phyloP scores from a whole-genome alignment of 306 rosid genomes.

The Citrullus amarus region DNA sequence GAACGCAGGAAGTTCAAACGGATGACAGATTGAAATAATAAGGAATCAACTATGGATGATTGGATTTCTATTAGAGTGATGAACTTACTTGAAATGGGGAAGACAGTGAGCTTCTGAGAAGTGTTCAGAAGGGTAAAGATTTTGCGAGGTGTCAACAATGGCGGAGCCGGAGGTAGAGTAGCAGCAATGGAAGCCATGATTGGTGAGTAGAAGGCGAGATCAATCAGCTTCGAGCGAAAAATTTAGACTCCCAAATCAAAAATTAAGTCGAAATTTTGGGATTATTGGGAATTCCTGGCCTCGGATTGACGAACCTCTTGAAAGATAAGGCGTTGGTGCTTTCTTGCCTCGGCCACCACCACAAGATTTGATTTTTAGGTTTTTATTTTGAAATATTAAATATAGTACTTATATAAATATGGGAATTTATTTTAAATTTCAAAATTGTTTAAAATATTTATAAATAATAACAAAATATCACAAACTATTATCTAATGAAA shows the following conservation, averaged over 20 bases:
- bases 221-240: neutral
- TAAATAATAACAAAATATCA: too few relatives aligned
- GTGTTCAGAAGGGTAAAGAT: constrained; percentile 16
- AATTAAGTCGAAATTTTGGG: neutral
- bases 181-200: constrained; percentile 60
- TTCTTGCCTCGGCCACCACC: neutral
- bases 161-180: constrained; percentile 44
- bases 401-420: too few relatives aligned
- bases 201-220: neutral
- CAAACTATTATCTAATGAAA: too few relatives aligned
- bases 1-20: neutral
- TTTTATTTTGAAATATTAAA: neutral
- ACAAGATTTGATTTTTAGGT: neutral
- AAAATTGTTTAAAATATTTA: too few relatives aligned
- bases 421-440: too few relatives aligned
- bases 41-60: neutral
- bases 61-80: neutral
- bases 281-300: neutral
- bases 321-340: neutral
- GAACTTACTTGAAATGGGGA: constrained; percentile 21
- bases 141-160: constrained; percentile 34
- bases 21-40: neutral
- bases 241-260: neutral
- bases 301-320: neutral
- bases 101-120: constrained; percentile 23